Evolutionary conservation across 2,329 filamentous ascomycete species (phyloP), one percentile per base, ranked within the genome.

Genomic region (Thielaviopsis cerberus): DNA sequence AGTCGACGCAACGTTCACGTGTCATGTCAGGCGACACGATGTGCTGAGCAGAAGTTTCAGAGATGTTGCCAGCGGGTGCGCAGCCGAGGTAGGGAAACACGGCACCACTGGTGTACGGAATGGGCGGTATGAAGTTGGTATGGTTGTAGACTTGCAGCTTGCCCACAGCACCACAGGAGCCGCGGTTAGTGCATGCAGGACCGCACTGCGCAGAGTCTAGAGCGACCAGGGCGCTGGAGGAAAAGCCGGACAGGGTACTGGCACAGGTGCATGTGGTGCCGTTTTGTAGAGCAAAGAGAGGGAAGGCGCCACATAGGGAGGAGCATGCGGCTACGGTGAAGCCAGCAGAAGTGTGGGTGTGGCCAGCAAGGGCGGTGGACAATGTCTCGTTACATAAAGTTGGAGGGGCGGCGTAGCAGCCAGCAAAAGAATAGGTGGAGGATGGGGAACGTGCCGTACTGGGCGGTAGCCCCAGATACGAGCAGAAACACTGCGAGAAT

Each of bases 21-120:
- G 58, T 60, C 58, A 60, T 60, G 41, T 45, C 41, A 3, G 51
- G 37, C 20, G 58, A 57, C 5, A 30, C 22, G 30, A 57, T 37
- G 22, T 8, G 34, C 23, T 57, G 41, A n/a, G 41, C 41, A 6
- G 27, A 11, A 8, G 26, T 20, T 8, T 22, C 17, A 3, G 56
- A 30, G 25, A 34, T 41, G 51, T 57, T 57, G 10, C 23, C 26
- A n/a, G 26, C 37, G 8, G 41, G 13, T 8, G 22, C 53, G 17
- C 58, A 59, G 20, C 58, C 58, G 8, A 59, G 52, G 34, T 59
- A 59, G 2, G 58, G 54, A 22, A 59, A 56, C n/a, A 48, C 41
- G 8, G 41, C 41, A 10, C 41, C 41, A n/a, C 41, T 48, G 41
- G 41, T 48, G 8, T 48, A 48, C n/a, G 41, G 41, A n/a, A 48